A percentile compares a stretch with the other conserved stretches of the same genome.
phyloP scores from a whole-genome alignment of 23 red algal genomes.

The Gracilaria gracilis region DNA sequence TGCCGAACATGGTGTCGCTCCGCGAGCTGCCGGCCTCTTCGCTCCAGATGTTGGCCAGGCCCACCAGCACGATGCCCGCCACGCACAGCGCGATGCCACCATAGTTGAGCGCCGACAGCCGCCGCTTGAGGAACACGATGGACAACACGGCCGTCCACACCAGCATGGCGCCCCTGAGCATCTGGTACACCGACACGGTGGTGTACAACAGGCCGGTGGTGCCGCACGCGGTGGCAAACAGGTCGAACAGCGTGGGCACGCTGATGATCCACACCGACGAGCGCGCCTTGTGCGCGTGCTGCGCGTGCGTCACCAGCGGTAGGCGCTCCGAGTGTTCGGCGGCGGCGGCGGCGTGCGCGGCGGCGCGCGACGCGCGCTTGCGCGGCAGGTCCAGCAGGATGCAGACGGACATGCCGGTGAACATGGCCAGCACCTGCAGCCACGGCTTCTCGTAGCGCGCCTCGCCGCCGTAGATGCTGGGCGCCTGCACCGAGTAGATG shows the following conservation, averaged over 20 bases:
- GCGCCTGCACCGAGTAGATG: conserved; percentile 81
- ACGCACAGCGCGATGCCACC: conserved; percentile 74
- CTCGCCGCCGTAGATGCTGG: conserved; percentile 62
- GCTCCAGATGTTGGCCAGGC: conserved; percentile 73
- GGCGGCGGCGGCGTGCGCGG: neutral
- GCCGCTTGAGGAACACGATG: conserved; percentile 77
- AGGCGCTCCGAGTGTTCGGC: neutral
- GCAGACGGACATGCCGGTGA: conserved; percentile 90
- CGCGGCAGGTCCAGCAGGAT: conserved; percentile 74
- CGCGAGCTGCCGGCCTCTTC: neutral
- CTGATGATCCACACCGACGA: conserved; percentile 79
- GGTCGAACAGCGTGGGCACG: conserved; percentile 83
- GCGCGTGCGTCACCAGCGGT: conserved; percentile 1
- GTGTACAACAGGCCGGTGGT: conserved; percentile 89
- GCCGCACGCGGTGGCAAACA: conserved; percentile 86
- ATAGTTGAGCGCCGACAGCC: conserved; percentile 70
- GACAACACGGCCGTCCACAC: conserved; percentile 81
- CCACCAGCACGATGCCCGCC: conserved; percentile 77
- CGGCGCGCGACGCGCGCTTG: neutral
- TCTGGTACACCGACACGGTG: conserved; percentile 95
- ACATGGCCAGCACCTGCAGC: conserved; percentile 93
- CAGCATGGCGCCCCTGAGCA: conserved; percentile 86
- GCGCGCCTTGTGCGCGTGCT: neutral
- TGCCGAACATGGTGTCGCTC: conserved; percentile 69
- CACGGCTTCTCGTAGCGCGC: conserved; percentile 87